Conservation (phyloP, 176 grass and related monocot species). For the Cenchrus americanus region DNA sequence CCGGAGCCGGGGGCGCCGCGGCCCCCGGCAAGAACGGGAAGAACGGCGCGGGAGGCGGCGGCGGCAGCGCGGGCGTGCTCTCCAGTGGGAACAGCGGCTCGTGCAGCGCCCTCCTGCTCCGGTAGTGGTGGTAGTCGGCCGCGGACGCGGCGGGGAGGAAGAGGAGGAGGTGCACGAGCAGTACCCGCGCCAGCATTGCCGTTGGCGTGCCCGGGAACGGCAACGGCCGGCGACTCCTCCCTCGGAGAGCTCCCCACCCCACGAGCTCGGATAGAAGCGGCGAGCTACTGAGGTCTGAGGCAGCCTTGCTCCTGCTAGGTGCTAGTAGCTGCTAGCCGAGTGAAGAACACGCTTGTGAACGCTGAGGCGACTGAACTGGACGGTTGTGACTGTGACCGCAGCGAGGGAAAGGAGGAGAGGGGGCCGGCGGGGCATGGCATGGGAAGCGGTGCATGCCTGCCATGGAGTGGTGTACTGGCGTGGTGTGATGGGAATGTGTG, state of each 20-base stretch:
- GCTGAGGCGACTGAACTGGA: constrained; percentile 23
- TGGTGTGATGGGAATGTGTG: constrained; percentile 53
- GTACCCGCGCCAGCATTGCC: constrained; percentile 39
- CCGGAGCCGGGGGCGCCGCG: constrained; percentile 12
- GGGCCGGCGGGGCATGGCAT: neutral
- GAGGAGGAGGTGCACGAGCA: constrained; percentile 48
- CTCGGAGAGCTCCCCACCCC: neutral
- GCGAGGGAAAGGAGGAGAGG: neutral
- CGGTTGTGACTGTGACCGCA: constrained; percentile 31
- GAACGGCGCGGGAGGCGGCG: constrained; percentile 48
- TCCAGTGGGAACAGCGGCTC: constrained; percentile 62
- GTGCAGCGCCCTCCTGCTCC: constrained; percentile 52
- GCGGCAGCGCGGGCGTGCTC: constrained; percentile 41
- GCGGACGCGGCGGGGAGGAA: constrained; percentile 27
- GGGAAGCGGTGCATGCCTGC: constrained; percentile 33
- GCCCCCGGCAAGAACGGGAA: constrained; percentile 51
- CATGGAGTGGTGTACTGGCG: constrained; percentile 21
- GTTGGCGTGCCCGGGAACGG: constrained; percentile 11
- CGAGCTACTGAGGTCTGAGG: neutral
- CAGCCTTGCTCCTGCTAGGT: no score
- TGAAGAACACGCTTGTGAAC: constrained; percentile 18
- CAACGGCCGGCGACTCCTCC: neutral
- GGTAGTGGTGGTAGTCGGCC: constrained; percentile 1
- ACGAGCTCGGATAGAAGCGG: neutral
- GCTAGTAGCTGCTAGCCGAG: no score